Conservation (phyloP, 169 alveolate species). For the Eimeria zaria region DNA sequence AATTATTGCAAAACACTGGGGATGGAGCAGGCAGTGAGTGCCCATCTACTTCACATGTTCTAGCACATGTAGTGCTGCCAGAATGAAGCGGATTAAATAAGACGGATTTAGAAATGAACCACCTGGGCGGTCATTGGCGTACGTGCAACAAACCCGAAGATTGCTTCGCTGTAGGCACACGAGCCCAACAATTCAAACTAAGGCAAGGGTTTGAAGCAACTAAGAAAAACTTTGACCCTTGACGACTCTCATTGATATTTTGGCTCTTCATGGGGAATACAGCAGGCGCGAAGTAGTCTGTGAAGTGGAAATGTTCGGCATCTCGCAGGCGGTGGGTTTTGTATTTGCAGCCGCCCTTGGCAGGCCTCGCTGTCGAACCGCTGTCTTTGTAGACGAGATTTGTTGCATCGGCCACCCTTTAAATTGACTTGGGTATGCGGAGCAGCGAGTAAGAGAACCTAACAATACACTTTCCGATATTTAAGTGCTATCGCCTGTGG, state of each 20-base stretch:
- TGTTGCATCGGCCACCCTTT: background rate
- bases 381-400: background rate
- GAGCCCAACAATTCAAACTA: no score
- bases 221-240: no score
- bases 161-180: no score
- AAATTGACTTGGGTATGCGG: background rate
- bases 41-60: background rate
- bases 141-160: no score
- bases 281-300: no score
- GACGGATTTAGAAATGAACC: no score
- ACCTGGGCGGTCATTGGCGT: no score
- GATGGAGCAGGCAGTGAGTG: conserved; percentile 22
- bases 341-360: background rate
- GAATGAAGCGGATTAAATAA: no score
- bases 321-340: background rate
- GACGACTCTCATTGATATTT: no score
- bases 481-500: background rate
- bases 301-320: no score
- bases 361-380: background rate
- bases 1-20: no score
- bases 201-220: no score
- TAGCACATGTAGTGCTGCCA: background rate
- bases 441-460: background rate
- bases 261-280: background rate
- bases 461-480: background rate